Evolutionary conservation across 306 rosid genomes (phyloP), one percentile per base, ranked within the genome.

Genomic region (Vigna hirtella): DNA sequence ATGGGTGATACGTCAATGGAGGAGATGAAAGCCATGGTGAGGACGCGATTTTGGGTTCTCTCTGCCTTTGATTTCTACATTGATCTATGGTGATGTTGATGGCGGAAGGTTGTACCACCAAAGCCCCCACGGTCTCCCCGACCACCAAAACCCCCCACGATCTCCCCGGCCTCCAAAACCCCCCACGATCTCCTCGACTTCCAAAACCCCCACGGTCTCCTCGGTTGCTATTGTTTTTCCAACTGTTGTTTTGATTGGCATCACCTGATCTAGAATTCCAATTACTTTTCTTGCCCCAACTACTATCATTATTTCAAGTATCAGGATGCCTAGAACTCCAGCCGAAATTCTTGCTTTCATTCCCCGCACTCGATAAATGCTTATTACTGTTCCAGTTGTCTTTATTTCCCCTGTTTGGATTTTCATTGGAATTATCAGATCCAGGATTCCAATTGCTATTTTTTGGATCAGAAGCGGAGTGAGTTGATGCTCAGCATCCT

Each of bases 161-260:
- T 91, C 91, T 9, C 89, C 87, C 15, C 75, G 36, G 7, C 85
- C 84, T 50, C 89, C 85, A 77, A 20, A 20, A 20, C 20, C 20
- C 20, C 20, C 20, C 1, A 20, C 20, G 20, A 20, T 20, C 1
- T 20, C 20, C 20, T 1, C 20, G 20, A 20, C 20, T 0, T 20
- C 20, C 20, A 20, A 77, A 87, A 1, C 81, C 88, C 26, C 91
- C 91, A 2, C 88, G 70, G 0, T 89, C 91, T 9, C 90, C 87
- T n/a, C 69, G 73, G 40, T 40, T 78, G 62, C 79, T 80, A 81
- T 66, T 81, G 66, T 63, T 77, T 64, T 62, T 79, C 88, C 89
- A 83, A 52, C 16, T 63, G 55, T 72, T 65, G 69, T 48, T 78
- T 65, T 50, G 62, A 72, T 32, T 55, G 1, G 68, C 17, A 50